phyloP scores from a whole-genome alignment of 2,329 filamentous ascomycete genomes.

The Fusarium circinatum region DNA sequence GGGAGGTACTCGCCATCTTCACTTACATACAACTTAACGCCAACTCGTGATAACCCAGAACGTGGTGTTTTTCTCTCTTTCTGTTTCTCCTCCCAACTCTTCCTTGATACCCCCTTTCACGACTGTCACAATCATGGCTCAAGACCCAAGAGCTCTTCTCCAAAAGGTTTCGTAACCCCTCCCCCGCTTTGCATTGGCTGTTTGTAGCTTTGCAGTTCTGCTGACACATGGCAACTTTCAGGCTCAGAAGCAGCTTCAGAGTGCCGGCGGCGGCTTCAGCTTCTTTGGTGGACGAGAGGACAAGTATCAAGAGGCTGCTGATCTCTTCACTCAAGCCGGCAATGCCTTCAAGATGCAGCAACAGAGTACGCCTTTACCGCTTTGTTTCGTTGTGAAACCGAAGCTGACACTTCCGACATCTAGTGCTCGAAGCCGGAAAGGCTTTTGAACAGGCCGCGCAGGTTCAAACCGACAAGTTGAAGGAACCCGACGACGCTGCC shows the following conservation, averaged over 20 bases:
- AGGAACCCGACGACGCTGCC: constrained; percentile 91
- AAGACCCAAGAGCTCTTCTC: constrained; percentile 80
- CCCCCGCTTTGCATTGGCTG: constrained; percentile 33
- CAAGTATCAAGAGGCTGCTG: constrained; percentile 89
- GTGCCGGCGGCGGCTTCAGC: constrained; percentile 83
- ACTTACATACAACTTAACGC: constrained; percentile 24
- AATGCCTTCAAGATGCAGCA: constrained; percentile 93
- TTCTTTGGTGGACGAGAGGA: constrained; percentile 89
- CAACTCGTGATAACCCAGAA: constrained; percentile 27
- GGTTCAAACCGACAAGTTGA: constrained; percentile 82
- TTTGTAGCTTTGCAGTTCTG: constrained; percentile 7
- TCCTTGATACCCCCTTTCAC: constrained; percentile 17
- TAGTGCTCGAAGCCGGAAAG: constrained; percentile 85
- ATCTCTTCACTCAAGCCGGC: constrained; percentile 86
- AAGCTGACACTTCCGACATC: constrained; percentile 8
- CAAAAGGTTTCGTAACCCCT: constrained; percentile 70
- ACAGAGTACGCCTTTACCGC: constrained; percentile 67
- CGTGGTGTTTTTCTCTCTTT: constrained; percentile 19
- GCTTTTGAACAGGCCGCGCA: constrained; percentile 88
- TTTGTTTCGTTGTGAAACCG: constrained; percentile 1
- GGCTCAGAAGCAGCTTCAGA: constrained; percentile 85
- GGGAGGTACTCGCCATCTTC: constrained; percentile 19
- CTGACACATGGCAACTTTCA: constrained; percentile 51
- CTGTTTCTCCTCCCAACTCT: neutral
- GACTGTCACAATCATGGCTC: constrained; percentile 65